These are phyloP conservation scores for Paradendryphiella salina DNA, from an alignment of 2,329 filamentous ascomycete species.

Conservation along the genomic window DNA sequence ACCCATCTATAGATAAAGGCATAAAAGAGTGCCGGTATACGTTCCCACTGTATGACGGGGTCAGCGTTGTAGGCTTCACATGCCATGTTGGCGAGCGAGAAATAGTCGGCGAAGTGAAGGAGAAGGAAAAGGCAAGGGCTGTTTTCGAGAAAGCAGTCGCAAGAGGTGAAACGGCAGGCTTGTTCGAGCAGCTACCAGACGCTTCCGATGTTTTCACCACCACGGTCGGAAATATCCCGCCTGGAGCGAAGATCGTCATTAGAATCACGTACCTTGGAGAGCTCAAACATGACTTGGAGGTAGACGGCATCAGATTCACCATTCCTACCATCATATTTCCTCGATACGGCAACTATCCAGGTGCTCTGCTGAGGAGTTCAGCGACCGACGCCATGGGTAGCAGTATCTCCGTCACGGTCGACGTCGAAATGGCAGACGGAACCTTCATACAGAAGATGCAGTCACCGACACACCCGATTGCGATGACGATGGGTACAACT, in stretches of 20 bases:
- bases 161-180: constrained; percentile 63
- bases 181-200: constrained; percentile 64
- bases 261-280: constrained; percentile 70
- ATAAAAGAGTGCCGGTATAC: constrained; percentile 65
- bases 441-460: constrained; percentile 64
- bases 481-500: constrained; percentile 64
- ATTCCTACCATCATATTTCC: constrained; percentile 70
- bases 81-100: constrained; percentile 65
- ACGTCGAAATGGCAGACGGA: constrained; percentile 61
- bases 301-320: constrained; percentile 69
- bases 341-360: constrained; percentile 61
- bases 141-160: constrained; percentile 63
- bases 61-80: constrained; percentile 68
- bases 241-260: constrained; percentile 60
- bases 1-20: constrained; percentile 52
- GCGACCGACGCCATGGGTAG: constrained; percentile 22
- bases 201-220: constrained; percentile 70
- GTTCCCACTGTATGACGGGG: constrained; percentile 73
- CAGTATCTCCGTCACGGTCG: constrained; percentile 60
- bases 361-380: constrained; percentile 30
- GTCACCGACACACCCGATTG: constrained; percentile 69
- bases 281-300: constrained; percentile 70
- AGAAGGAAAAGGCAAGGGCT: constrained; percentile 63
- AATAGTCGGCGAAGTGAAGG: constrained; percentile 68
- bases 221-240: constrained; percentile 68